Evolutionary conservation across 345 rosid species (phyloP).

Genomic region (Brassica nigra): DNA sequence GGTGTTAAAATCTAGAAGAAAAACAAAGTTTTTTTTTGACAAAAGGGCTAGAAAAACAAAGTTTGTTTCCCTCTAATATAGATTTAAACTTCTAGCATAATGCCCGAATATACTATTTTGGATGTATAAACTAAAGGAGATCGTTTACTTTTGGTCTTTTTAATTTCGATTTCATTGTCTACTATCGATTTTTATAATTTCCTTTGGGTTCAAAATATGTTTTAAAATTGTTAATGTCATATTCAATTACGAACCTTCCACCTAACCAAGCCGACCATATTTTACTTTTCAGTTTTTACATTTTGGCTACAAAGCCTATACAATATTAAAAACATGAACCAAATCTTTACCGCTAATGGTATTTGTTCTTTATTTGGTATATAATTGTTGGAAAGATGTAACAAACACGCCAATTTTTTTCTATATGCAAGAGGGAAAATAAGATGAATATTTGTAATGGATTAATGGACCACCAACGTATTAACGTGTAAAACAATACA

Average conservation of each 20-base stretch:
- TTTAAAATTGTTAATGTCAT: neutral
- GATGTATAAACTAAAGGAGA: neutral
- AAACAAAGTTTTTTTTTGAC: neutral
- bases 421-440: neutral
- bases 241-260: neutral
- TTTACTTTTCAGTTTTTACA: conserved; percentile 3
- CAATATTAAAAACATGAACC: neutral
- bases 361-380: neutral
- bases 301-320: neutral
- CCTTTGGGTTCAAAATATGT: neutral
- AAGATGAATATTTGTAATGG: neutral
- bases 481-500: conserved; percentile 33
- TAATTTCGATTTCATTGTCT: neutral
- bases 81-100: neutral
- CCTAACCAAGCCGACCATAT: conserved; percentile 8
- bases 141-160: neutral
- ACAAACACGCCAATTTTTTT: neutral
- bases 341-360: neutral
- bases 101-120: conserved; percentile 19
- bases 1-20: neutral
- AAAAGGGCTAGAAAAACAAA: too few relatives aligned
- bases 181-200: neutral
- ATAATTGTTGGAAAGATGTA: neutral
- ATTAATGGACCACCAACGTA: neutral
- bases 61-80: conserved; percentile 11